Evolutionary conservation across 1,284 basidiomycete genomes (phyloP), one percentile per base, ranked within the genome.

Genomic region (Xanthoconium separans): DNA sequence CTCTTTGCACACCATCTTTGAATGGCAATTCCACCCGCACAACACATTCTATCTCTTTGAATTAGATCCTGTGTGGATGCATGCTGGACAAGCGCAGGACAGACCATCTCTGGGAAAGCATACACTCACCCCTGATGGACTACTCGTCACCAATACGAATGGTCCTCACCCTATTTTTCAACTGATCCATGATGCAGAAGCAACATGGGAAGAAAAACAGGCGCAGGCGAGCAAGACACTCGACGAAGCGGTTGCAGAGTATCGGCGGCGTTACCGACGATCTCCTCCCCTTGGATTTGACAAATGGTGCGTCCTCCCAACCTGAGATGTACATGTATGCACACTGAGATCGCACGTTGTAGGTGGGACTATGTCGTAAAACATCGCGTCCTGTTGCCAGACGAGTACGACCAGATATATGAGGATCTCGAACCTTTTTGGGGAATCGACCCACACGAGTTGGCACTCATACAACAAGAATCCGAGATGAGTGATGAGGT

Each of bases 391-490:
- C 77, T 77, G 39, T 77, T 87, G 0, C 78, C 77, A 2, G 84
- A 87, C 63, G 80, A 88, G 48, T 82, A 80, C 50, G 77, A 81
- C 59, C 76, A 80, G 47, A 82, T 87, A 41, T 70, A 76, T 57
- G 59, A 69, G 10, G 81, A 83, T 61, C 65, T 84, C 9, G 78
- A 80, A 52, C 78, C 76, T 0, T 82, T 77, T 62, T 82, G 77
- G 79, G 82, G 80, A 1, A 73, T 84, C 54, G 63, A 77, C 48
- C 82, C 82, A 0, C 55, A 55, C 1, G 75, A 78, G 36, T 60
- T 84, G 12, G 74, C 73, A 4, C 56, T 52, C 8, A 69, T 74
- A 1, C 72, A 77, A 49, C 47, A 57, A 2, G 73, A 75, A 15
- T 71, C 74, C 51, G 80, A 80, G 58, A 20, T 3, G 6, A 11